phyloP scores from a whole-genome alignment of 768 basidiomycete genomes.

The Russula foetens region DNA sequence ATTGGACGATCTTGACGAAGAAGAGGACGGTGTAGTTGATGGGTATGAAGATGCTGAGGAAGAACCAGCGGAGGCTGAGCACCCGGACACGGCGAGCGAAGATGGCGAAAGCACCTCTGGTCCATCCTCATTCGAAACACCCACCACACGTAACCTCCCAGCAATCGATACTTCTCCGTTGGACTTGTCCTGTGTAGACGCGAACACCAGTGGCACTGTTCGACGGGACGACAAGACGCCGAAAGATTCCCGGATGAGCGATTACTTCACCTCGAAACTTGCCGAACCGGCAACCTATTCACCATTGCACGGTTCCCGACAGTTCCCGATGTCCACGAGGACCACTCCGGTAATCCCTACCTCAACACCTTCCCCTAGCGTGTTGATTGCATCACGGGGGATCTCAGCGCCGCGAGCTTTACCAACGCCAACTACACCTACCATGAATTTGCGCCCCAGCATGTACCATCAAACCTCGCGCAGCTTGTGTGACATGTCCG shows the following conservation, averaged over 20 bases:
- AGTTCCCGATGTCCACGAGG: background rate
- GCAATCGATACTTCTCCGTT: slow-evolving; percentile 7
- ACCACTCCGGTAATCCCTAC: slow-evolving; percentile 11
- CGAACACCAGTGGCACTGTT: slow-evolving; percentile 1
- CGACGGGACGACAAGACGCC: slow-evolving; percentile 15
- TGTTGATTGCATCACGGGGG: background rate
- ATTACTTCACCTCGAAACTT: slow-evolving; percentile 27
- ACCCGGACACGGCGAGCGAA: slow-evolving; percentile 14
- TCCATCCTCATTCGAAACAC: background rate
- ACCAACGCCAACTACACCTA: slow-evolving; percentile 23
- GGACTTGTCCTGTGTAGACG: slow-evolving; percentile 18
- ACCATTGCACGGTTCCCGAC: background rate
- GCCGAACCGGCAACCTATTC: background rate
- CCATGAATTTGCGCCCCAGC: background rate
- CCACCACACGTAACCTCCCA: slow-evolving; percentile 1
- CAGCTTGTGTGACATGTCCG: slow-evolving; percentile 17
- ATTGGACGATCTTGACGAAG: slow-evolving; percentile 27
- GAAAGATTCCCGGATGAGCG: slow-evolving; percentile 3
- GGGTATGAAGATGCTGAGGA: slow-evolving; percentile 14
- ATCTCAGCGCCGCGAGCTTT: slow-evolving; percentile 17
- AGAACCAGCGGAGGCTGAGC: slow-evolving; percentile 5
- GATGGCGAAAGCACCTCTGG: slow-evolving; percentile 12
- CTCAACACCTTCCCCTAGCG: background rate
- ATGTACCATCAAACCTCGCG: slow-evolving; percentile 18
- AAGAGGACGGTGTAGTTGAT: slow-evolving; percentile 28